A percentile compares a stretch with the other conserved stretches of the same genome.
phyloP scores from a whole-genome alignment of 441 rosid species.

The Croton laevigatus region DNA sequence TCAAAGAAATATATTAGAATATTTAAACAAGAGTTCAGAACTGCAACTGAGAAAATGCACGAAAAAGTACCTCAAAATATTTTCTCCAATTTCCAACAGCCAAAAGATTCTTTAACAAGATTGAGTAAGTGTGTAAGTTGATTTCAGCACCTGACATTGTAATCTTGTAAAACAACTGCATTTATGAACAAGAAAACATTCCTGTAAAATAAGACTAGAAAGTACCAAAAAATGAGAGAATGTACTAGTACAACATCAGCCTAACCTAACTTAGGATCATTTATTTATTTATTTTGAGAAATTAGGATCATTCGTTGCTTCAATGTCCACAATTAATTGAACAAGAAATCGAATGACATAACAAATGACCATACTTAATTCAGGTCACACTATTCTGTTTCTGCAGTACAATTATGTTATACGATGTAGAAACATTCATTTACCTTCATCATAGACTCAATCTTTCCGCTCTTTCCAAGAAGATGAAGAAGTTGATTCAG shows the following conservation, averaged over 20 bases:
- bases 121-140: slow-evolving; percentile 53
- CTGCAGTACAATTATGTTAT: not conserved
- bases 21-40: slow-evolving; percentile 12
- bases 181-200: slow-evolving; percentile 12
- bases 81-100: slow-evolving; percentile 89
- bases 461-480: slow-evolving; percentile 80
- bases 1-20: not conserved
- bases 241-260: not conserved
- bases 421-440: slow-evolving; percentile 13
- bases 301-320: not conserved
- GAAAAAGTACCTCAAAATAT: slow-evolving; percentile 66
- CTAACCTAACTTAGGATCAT: not conserved
- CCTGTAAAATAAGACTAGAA: slow-evolving; percentile 1
- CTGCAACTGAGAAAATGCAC: not conserved
- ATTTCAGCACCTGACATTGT: slow-evolving; percentile 52
- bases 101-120: slow-evolving; percentile 69
- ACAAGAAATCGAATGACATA: slow-evolving; percentile 2
- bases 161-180: slow-evolving; percentile 76
- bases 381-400: not conserved
- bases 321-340: not conserved
- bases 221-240: not conserved
- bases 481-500: slow-evolving; percentile 74
- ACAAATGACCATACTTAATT: not conserved
- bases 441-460: slow-evolving; percentile 83
- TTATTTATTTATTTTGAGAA: not conserved